Evolutionary conservation across 805 yeast species (phyloP), one percentile per base, ranked within the genome.

Genomic region (Allodekkera sacchari): DNA sequence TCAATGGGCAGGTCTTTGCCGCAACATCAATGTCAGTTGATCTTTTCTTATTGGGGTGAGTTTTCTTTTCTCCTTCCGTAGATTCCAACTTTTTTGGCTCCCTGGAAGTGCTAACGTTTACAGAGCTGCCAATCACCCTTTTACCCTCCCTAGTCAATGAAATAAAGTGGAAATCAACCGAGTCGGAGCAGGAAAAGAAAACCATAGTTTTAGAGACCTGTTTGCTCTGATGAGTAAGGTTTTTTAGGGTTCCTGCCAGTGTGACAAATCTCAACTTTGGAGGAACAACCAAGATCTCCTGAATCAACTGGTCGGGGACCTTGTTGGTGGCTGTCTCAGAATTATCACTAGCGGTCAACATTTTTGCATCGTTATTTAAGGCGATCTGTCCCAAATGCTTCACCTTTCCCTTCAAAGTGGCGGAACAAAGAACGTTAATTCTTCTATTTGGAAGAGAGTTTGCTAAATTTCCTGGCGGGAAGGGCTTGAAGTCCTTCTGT

Each of bases 261-360:
- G 95, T 70, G 1, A 89, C 97, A 18, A 88, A 63, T 42, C 98
- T 66, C 42, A 92, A 63, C 50, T 92, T 92, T 6, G 96, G 94
- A 1, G 99, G 97, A 10, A 85, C 92, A 17, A 85, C 76, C n/a
- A 77, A 63, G 19, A 78, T 72, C 34, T 75, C 77, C 57, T 92
- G 97, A 5, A 74, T 53, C 45, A 92, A 68, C 59, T 92, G 98
- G 50, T 84, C 95, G 1, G 99, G 98, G 1, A 92, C 96, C 45
- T 42, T 48, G 42, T 48, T 43, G 24, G 43, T 45, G 24, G 54
- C 56, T n/a, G 35, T 43, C 16, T 38, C 41, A 11, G 36, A 38
- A 17, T 33, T 33, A 14, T 28, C 32, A 18, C 33, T 39, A 21
- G 53, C 47, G n/a, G 46, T 36, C 7, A 87, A 71, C 66, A 83